phyloP scores from a whole-genome alignment of 805 yeast genomes.

The Lipomyces japonicus region DNA sequence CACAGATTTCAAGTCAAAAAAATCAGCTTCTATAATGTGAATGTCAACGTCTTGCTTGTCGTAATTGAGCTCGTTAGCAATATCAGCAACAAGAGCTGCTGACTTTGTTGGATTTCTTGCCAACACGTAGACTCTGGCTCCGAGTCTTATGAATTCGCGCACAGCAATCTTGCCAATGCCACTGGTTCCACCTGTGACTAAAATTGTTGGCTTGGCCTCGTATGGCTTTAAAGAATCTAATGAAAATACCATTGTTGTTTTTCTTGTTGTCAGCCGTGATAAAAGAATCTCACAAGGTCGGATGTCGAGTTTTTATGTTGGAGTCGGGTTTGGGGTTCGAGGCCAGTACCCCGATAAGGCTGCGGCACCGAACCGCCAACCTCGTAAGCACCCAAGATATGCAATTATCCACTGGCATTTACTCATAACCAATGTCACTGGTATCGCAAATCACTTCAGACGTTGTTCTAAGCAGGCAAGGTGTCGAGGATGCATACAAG shows the following conservation, averaged over 20 bases:
- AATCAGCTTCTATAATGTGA: slow-evolving; percentile 12
- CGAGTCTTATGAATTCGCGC: slow-evolving; percentile 18
- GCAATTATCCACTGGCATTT: no score
- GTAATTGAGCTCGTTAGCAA: not conserved
- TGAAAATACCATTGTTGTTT: slow-evolving; percentile 1
- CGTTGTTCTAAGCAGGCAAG: not conserved
- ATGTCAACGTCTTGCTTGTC: not conserved
- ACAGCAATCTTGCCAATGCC: slow-evolving; percentile 28
- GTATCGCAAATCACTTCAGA: no score
- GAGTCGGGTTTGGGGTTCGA: no score
- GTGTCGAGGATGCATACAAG: slow-evolving; percentile 13
- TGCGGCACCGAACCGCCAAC: no score
- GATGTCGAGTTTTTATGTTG: no score
- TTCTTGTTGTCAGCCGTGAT: not conserved
- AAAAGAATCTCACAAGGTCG: no score
- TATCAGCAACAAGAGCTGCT: slow-evolving; percentile 1
- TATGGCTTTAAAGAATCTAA: not conserved
- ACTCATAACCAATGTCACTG: no score
- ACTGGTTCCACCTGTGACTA: slow-evolving; percentile 25
- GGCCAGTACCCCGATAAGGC: no score
- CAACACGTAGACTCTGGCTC: slow-evolving; percentile 22
- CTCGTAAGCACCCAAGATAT: no score
- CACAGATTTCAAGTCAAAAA: slow-evolving; percentile 18
- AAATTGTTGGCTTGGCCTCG: not conserved
- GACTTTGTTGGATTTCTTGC: slow-evolving; percentile 20